Evolutionary conservation across 768 basidiomycete genomes (phyloP).

Genomic region (Suillus ampliporus): DNA sequence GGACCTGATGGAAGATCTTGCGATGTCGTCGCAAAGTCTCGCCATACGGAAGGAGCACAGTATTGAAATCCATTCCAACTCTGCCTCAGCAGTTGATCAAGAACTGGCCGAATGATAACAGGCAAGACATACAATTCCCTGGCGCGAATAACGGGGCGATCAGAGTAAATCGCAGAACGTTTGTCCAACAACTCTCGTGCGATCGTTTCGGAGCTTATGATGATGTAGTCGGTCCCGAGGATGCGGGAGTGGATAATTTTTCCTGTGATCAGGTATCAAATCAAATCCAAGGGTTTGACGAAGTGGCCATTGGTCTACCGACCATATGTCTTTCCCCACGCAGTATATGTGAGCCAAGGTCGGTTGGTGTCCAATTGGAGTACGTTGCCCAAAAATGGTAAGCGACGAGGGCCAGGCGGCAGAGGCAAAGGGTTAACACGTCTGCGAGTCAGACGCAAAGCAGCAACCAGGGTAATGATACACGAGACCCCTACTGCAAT

Average conservation of each 20-base stretch:
- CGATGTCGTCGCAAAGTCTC: constrained; percentile 29
- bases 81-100: background rate
- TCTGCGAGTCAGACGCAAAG: background rate
- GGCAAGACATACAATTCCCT: constrained; percentile 2
- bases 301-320: constrained; percentile 20
- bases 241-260: constrained; percentile 36
- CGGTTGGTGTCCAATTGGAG: constrained; percentile 49
- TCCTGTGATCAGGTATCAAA: constrained; percentile 15
- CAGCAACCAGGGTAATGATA: background rate
- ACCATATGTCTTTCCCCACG: constrained; percentile 53
- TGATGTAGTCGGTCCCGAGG: constrained; percentile 33
- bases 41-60: constrained; percentile 12
- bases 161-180: constrained; percentile 45
- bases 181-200: constrained; percentile 43
- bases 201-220: constrained; percentile 41
- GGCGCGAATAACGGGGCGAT: constrained; percentile 31
- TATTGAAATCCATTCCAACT: constrained; percentile 6
- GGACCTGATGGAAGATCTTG: constrained; percentile 29
- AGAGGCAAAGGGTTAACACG: constrained; percentile 15
- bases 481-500: background rate
- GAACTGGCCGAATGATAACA: background rate
- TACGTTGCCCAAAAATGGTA: constrained; percentile 55
- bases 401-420: constrained; percentile 53
- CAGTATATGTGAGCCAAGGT: constrained; percentile 47
- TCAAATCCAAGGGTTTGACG: background rate